Base-by-base conservation (phyloP, 2,329 filamentous ascomycete species). In the Piedraia hortae region DNA sequence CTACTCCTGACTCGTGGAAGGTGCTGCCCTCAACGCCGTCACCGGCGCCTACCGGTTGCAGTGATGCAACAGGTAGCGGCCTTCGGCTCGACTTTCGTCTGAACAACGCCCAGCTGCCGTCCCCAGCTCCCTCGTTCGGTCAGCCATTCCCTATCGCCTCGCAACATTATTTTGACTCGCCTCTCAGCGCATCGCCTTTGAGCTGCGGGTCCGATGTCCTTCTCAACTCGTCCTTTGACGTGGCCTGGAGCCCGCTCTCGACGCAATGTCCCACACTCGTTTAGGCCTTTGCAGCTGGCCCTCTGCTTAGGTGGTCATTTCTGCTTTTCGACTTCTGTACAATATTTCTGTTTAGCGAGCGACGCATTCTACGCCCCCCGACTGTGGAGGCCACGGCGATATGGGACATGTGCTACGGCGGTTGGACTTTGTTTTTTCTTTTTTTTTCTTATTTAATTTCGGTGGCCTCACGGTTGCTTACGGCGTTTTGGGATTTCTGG, bases 21-120 rank as follows among this genome's bases (percentile, higher is more conserved):
- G 66, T 91, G 34, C 55, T 91, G 24, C 73, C 80, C 20, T 91
- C 82, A 24, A 90, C 75, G 38, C 74, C 78, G 22, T 75, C 67
- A 44, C 63, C 74, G 23, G 54, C 50, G 18, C 48, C 49, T 14
- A 64, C 71, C 18, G 68, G 72, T 15, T 70, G 69, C 24, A 59
- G 58, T 42, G 75, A 85, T 42, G 68, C 66, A 24, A 56, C 61
- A 36, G 58, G 65, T 22, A 58, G 64, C 26, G 60, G 65, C 22
- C 61, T 82, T 44, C 91, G 80, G 80, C 62, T 69, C 29, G 67
- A 60, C 41, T 67, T 89, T 54, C 59, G 57, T 11, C 55, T 88
- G 50, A 63, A 59, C 43, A 69, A 80, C 28, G 56, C 70, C 13
- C 50, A 59, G 24, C 51, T 85, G 27, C 62, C 71, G 18, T 85